Evolutionary conservation across 257 asterid species (phyloP), one percentile per base, ranked within the genome.

Genomic region (Rhazya stricta): DNA sequence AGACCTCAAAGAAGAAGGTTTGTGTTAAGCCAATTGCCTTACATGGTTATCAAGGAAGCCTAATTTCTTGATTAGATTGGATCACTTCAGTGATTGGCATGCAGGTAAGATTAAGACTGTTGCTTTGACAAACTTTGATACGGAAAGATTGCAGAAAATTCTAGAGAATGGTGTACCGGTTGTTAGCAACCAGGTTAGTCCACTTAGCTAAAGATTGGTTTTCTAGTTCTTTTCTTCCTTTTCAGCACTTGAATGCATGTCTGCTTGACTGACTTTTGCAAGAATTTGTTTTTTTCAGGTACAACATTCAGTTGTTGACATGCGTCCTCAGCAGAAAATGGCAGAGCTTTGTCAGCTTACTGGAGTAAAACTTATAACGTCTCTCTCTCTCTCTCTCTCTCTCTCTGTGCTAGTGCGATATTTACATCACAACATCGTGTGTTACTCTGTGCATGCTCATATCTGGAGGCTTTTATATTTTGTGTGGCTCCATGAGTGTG

Each of bases 301-400:
- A 19, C 99, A 94, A 72, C 99, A 94, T 81, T 94, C 99, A 58
- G 84, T 94, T 69, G 96, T 94, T 71, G 99, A 94, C 87, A 90
- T 94, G 97, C 99, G 97, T 54, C 97, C 99, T 83, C 99, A 92
- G 75, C 97, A 90, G 88, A 89, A 81, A 85, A 94, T 94, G 99
- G 97, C 96, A 18, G 90, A 92, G 89, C 95, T 94, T 81, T 92
- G 99, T 79, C 87, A 82, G 82, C 96, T 81, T 54, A 80, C 89
- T 0, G 99, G 97, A 81, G 99, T 94, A 69, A 88, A 94, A 84
- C 99, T 94, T 76, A 94, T 94, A 87, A 92, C 97, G 99, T 94
- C 78, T 81, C 80, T 85, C 80, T 84, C 91, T 85, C 85, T 79
- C 83, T 79, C 85, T 75, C 86, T 79, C 88, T 69, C 79, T 67